Percentiles rank a stretch among this genome's conserved stretches.
Evolutionary conservation across 805 yeast species (phyloP).

Genomic region (Candida stauntonica): DNA sequence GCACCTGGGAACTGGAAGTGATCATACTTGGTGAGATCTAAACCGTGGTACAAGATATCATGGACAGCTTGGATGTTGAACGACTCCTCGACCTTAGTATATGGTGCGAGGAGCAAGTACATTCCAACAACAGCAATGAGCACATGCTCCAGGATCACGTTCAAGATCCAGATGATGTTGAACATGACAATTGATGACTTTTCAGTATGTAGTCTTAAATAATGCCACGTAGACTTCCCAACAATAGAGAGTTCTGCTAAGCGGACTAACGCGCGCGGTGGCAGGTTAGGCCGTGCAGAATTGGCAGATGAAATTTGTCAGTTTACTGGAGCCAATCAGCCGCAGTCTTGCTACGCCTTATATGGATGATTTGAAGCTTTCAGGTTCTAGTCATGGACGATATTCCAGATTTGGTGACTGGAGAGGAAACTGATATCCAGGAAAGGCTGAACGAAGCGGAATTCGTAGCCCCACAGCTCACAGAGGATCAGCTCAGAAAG

Average conservation of each 20-base stretch:
- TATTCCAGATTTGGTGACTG: slow-evolving; percentile 26
- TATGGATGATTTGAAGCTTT: too few species aligned
- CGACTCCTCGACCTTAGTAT: slow-evolving; percentile 91
- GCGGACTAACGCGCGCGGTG: background rate
- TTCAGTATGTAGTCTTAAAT: too few species aligned
- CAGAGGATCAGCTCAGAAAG: slow-evolving; percentile 15
- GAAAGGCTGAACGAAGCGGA: slow-evolving; percentile 15
- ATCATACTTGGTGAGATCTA: slow-evolving; percentile 49
- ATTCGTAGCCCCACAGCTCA: slow-evolving; percentile 14
- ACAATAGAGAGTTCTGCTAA: too few species aligned
- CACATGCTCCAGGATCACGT: slow-evolving; percentile 21
- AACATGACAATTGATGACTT: too few species aligned
- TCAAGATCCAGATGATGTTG: background rate
- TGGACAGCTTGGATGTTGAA: slow-evolving; percentile 88
- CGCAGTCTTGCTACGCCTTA: too few species aligned
- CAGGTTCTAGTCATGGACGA: too few species aligned
- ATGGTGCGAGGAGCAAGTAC: slow-evolving; percentile 63
- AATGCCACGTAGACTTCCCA: too few species aligned
- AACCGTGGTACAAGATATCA: slow-evolving; percentile 68
- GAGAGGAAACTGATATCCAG: slow-evolving; percentile 22
- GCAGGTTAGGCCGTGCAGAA: background rate
- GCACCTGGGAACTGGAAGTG: slow-evolving; percentile 81
- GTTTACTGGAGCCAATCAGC: too few species aligned
- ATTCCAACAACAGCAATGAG: slow-evolving; percentile 43
- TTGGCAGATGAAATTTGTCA: slow-evolving; percentile 3